Evolutionary conservation across 139 green algal species (phyloP), one percentile per base, ranked within the genome.

Genomic region (Volvox reticuliferus): DNA sequence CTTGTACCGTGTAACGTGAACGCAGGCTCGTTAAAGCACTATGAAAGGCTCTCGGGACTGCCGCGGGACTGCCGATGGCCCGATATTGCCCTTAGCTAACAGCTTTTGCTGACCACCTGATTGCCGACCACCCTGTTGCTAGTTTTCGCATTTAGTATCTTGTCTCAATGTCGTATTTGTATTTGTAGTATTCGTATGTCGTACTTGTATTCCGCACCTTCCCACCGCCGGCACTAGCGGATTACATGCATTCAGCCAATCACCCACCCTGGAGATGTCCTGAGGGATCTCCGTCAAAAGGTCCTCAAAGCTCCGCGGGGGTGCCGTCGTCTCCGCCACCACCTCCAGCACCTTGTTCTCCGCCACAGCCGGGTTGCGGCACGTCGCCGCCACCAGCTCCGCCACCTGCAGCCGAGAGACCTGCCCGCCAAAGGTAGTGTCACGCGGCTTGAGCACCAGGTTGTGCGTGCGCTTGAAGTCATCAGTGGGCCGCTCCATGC

Each of bases 321-420:
- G 93, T 0, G 94, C 96, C 12, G 44, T 90, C 18, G 93, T 93
- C 94, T 98, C 97, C 18, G 96, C 95, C 50, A 98, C 95, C 91
- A 98, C 95, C 93, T 98, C 97, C 44, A 98, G 88, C 73, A 97
- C 91, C 96, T 99, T 99, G 96, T 99, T 99, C 24, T 94, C 90
- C 0, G 95, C 91, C 16, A 96, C 82, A 0, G 94, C 93, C 21
- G 95, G 93, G 81, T 93, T 94, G 44, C 69, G 61, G 30, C 98
- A 79, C 22, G 91, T 82, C 0, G 95, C 92, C 2, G 92, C 94
- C 22, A 99, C 92, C 81, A 99, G 91, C 95, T 99, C 97, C 21
- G 98, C 98, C 71, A 99, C 96, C 93, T 99, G 96, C 88, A 98
- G 92, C 20, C 97, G 90, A 0, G 95, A 97, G 12, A 99, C 96